Percentiles rank a stretch among this genome's conserved stretches.
Conservation (phyloP, 306 rosid species). For the Lotus japonicus region DNA sequence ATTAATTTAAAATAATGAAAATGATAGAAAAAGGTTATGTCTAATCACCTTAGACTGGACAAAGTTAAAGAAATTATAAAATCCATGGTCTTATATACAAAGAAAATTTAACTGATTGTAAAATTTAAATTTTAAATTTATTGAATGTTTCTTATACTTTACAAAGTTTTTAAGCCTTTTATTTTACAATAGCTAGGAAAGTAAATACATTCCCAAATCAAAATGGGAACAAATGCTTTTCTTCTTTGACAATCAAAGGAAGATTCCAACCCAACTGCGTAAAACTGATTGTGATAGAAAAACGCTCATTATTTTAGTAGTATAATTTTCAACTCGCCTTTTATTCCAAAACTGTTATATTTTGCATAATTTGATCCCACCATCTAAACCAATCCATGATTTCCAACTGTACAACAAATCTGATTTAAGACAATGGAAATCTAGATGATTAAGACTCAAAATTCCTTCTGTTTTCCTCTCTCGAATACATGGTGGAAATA, state of each 20-base stretch:
- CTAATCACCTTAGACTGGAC: not conserved
- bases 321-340: constrained; percentile 15
- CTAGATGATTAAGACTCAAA: constrained; percentile 32
- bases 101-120: not conserved
- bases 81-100: not conserved
- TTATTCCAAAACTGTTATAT: constrained; percentile 20
- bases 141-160: not conserved
- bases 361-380: constrained; percentile 33
- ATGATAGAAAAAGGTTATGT: too few species aligned
- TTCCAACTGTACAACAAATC: constrained; percentile 34
- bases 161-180: not conserved
- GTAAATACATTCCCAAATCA: constrained; percentile 24
- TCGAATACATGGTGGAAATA: too few species aligned
- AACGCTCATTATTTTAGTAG: not conserved
- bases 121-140: not conserved
- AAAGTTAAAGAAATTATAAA: not conserved
- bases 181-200: not conserved
- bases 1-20: not conserved
- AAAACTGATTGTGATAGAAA: constrained; percentile 4
- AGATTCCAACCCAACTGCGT: constrained; percentile 44
- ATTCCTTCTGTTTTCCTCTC: too few species aligned
- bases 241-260: constrained; percentile 81
- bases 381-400: constrained; percentile 25
- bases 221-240: constrained; percentile 68
- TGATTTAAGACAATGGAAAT: constrained; percentile 16